Percentiles rank a stretch among this genome's conserved stretches.
Evolutionary conservation across 306 rosid species (phyloP).

Genomic region (Ormosia emarginata): DNA sequence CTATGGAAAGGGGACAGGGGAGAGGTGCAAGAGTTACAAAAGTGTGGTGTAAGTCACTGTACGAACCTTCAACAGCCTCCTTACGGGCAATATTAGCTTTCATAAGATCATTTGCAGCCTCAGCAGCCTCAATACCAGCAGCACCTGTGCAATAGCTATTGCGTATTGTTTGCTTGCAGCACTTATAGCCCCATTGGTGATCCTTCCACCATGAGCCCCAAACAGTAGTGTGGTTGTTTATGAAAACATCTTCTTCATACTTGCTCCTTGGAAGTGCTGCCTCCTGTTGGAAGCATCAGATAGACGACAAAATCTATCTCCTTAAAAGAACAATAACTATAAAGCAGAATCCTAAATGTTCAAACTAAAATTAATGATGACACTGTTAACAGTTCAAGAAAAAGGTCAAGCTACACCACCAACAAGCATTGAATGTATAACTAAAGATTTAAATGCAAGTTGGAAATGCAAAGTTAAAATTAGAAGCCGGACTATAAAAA

Average conservation of each 20-base stretch:
- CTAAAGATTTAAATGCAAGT: neutral
- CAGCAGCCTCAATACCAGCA: conserved; percentile 59
- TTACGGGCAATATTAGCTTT: conserved; percentile 77
- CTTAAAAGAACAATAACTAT: neutral
- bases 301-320: neutral
- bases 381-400: neutral
- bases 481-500: neutral
- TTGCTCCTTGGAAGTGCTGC: conserved; percentile 52
- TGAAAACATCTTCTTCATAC: conserved; percentile 52
- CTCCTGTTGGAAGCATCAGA: conserved; percentile 30
- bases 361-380: neutral
- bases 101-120: conserved; percentile 65
- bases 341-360: neutral
- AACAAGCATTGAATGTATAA: neutral
- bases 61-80: conserved; percentile 53
- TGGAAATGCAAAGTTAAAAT: neutral
- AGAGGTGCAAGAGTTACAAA: too few relatives aligned
- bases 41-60: neutral
- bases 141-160: conserved; percentile 62
- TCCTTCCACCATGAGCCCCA: conserved; percentile 76
- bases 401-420: neutral
- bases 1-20: neutral
- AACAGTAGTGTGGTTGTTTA: conserved; percentile 51
- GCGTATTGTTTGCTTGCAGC: conserved; percentile 52
- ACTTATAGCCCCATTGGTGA: conserved; percentile 66